Evolutionary conservation across 148 eudicot species (phyloP), one percentile per base, ranked within the genome.

Genomic region (Cornus suecica): DNA sequence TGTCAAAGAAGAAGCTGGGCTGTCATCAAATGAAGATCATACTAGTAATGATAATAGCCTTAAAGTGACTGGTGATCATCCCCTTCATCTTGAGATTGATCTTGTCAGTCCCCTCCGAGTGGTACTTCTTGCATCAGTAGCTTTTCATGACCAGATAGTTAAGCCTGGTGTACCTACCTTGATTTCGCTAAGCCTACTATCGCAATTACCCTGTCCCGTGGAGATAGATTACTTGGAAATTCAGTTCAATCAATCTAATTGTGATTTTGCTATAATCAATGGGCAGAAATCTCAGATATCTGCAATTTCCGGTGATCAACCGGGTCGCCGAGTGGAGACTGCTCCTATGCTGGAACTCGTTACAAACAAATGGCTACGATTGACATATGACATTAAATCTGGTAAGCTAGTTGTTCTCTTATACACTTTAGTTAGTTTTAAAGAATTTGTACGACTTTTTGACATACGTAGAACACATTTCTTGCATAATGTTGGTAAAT

Each of bases 61-160:
- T 20, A 82, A 69, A 78, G 80, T 88, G 71, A 80, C 81, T 68
- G 81, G 83, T 77, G 90, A 86, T 70, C 76, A 83, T 77, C 92
- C 97, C 32, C 88, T 96, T 80, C 90, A 85, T 79, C 87, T 95
- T 68, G 99, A 96, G 89, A 89, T 96, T 82, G 98, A 96, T 86
- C 94, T 84, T 78, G 94, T 96, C 76, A 96, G 98, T 75, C 99
- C 99, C 73, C 91, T 96, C 74, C 82, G 99, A 74, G 87, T 86
- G 74, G 93, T 81, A 68, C 88, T 96, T 73, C 94, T 96, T 84
- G 92, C 94, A 75, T 88, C 97, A 60, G 98, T 85, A 83, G 91
- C 99, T 75, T 96, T 96, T 85, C 97, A 96, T 82, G 98, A 93
- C 72, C 98, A 91, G 79, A 83, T 79, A 60, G 90, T 93, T 69